Base-by-base conservation (phyloP, 768 basidiomycete species). In the Termitomyces heimii region DNA sequence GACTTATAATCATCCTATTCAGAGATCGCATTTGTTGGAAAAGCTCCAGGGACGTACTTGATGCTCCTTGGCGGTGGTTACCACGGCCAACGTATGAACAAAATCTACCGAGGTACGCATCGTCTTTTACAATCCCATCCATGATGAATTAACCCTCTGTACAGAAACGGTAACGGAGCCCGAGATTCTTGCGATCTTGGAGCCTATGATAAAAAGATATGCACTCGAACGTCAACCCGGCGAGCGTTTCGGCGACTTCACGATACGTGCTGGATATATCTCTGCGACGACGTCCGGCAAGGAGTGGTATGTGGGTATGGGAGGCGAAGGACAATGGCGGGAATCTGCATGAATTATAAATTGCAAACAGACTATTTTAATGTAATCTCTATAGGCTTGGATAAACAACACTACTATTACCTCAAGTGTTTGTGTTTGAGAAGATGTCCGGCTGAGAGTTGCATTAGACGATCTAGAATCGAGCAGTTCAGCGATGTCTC, bases 11-110 rank as follows among this genome's bases (percentile, higher is more conserved):
- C 49, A 43, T 58, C 13, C 6, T 46, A 29, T 14, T 40, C 73
- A 89, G 96, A 98, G 79, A 80, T 98, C 40, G 97, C 94, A 0
- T 96, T 98, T 65, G 87, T 98, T 39, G 96, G 97, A 32, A 98
- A 98, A 74, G 94, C 97, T 0, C 92, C 88, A 1, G 94, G 93
- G 13, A 80, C 85, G 32, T 99, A 99, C 70, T 67, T 86, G 45
- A 97, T 98, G 94, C 82, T 98, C 32, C 86, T 99, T 34, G 96
- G 97, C 40, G 96, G 96, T 54, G 94, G 94, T 1, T 97, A 94
- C 75, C 80, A 93, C 62, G 97, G 96, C 37, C 89, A 98, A 70
- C 82, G 96, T 35, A 76, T 99, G 64, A 96, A 96, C 77, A 98
- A 98, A 75, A 95, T 97, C 54, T 98, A 94, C 73, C 80, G 92